Evolutionary conservation across 352 stramenopile genomes (phyloP), one percentile per base, ranked within the genome.

Genomic region (Phytophthora macrochlamydospora): DNA sequence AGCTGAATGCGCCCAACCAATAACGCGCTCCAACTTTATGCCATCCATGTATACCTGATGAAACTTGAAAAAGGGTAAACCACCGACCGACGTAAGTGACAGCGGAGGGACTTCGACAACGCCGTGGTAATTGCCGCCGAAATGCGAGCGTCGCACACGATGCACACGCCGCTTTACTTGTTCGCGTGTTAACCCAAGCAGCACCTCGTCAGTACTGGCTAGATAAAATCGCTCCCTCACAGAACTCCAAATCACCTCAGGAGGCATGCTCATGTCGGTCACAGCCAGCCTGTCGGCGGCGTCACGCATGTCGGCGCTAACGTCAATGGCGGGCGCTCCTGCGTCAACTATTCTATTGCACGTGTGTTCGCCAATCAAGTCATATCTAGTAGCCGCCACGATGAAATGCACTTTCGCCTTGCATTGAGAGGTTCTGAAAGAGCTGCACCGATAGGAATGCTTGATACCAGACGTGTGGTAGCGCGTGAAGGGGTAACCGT

Each of bases 11-110:
- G 45, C 45, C 45, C 45, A 51, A 14, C 45, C 45, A 51, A 51
- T 51, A 11, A 51, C 7, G 7, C 45, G 45, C 45, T 51, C 45
- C 7, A 51, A 14, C 28, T 51, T 51, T 9, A 9, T 11, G 7
- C 45, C 45, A 51, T 51, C 28, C 45, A 51, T 51, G 45, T 51
- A 51, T 11, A 31, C n/a, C 7, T 31, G 45, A 9, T 51, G 28
- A 18, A 51, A 51, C 45, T 51, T 24, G 28, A 51, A 51, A 51
- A 51, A 51, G 7, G 45, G 45, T 14, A 51, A 14, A 51, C 7
- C 8, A 51, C n/a, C n/a, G 7, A 11, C 14, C 14, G 45, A 51
- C 7, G 28, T 31, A 11, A 51, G 28, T 14, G 45, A 51, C n/a
- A 51, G 45, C 7, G 45, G 45, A 24, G 45, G 45, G 7, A 51